Evolutionary conservation across 805 yeast genomes (phyloP), one percentile per base, ranked within the genome.

Genomic region (Candida berthetii): DNA sequence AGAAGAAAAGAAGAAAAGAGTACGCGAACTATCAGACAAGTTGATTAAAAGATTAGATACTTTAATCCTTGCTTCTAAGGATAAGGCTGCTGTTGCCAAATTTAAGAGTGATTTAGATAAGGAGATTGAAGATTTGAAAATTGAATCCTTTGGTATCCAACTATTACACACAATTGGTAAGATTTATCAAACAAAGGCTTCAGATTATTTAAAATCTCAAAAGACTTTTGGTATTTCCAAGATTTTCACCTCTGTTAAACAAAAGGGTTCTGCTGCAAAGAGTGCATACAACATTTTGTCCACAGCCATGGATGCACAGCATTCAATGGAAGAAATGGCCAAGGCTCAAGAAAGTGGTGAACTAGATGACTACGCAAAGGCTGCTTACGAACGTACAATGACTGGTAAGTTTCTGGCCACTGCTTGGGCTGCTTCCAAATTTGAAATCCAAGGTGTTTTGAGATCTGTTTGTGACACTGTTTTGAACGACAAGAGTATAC

Each of bases 101-200:
- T 84, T 76, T 54, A 64, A 60, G n/a, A 52, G 53, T 11, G 78
- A 78, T 49, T 65, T 85, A 24, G 62, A 65, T 32, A 66, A 68
- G 41, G 93, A 85, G 55, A 76, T 85, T 35, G 90, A 85, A 50
- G 85, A 85, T 46, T 68, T 93, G 57, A 93, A 93, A 61, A 78
- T 88, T 74, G 99, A 93, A 69, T 86, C 96, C 41, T 93, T 93
- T 66, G 99, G 99, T 13, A 64, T 91, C 39, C 96, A 91, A 63
- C 70, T 93, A 39, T 67, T 91, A 48, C 89, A 83, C 49, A 68
- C 91, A 16, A 83, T 93, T 46, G 97, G 98, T 16, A 74, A 74
- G 45, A 76, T 86, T 5, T 93, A 93, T 62, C 72, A 72, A 42
- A 69, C 75, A 29, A 88, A 88, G 55, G 95, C 95, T 3, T 69